These are phyloP conservation scores for Hericium erinaceus DNA, from an alignment of 768 basidiomycete species.

Conservation along the genomic window DNA sequence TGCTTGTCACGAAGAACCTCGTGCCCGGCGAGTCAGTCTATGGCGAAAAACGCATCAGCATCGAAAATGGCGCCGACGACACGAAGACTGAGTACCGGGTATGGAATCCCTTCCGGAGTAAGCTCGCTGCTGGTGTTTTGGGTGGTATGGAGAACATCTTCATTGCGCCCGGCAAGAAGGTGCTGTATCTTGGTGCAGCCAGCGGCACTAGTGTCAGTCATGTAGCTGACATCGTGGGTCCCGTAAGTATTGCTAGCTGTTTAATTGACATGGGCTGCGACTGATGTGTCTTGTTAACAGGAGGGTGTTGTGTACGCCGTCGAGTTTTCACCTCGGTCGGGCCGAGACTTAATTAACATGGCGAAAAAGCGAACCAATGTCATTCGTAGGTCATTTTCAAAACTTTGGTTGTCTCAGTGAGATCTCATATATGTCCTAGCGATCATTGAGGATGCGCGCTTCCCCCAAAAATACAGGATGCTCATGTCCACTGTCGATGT, in stretches of 20 bases:
- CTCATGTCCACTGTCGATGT: slow-evolving; percentile 92
- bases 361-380: slow-evolving; percentile 99
- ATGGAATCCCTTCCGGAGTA: slow-evolving; percentile 98
- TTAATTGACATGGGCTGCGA: slow-evolving; percentile 2
- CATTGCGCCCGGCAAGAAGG: slow-evolving; percentile 91
- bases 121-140: slow-evolving; percentile 93
- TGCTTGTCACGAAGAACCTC: slow-evolving; percentile 96
- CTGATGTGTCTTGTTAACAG: slow-evolving; percentile 28
- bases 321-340: slow-evolving; percentile 93
- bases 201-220: slow-evolving; percentile 97
- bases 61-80: slow-evolving; percentile 65
- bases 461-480: slow-evolving; percentile 97
- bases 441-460: slow-evolving; percentile 94
- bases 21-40: slow-evolving; percentile 97
- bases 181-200: slow-evolving; percentile 95
- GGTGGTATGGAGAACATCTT: slow-evolving; percentile 92
- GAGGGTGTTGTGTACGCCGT: slow-evolving; percentile 97
- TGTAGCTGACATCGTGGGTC: slow-evolving; percentile 97
- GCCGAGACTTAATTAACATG: slow-evolving; percentile 98
- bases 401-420: background rate
- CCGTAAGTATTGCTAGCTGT: slow-evolving; percentile 41
- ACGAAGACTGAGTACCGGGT: slow-evolving; percentile 96
- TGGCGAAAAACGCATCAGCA: slow-evolving; percentile 93
- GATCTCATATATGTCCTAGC: slow-evolving; percentile 33
- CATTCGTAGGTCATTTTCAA: slow-evolving; percentile 58